These are phyloP conservation scores for Polytrichum commune DNA, from an alignment of 225 moss, liverwort and hornwort genomes.

Conservation along the genomic window DNA sequence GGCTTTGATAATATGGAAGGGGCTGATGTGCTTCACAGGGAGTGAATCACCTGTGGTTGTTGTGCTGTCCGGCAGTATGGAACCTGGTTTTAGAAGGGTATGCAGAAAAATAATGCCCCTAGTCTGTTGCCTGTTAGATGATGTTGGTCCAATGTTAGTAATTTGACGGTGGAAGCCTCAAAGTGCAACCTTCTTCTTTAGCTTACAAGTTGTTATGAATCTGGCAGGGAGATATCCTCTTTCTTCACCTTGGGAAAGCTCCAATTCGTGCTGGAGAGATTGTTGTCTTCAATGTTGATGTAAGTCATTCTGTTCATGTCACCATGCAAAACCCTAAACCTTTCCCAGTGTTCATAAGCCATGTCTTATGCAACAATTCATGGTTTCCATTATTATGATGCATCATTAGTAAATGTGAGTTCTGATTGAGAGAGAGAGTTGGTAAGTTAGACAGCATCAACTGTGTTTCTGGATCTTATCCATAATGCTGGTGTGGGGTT, in stretches of 20 bases:
- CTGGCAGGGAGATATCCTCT: constrained; percentile 85
- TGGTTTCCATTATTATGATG: no score
- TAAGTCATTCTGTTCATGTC: constrained; percentile 17
- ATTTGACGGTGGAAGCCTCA: no score
- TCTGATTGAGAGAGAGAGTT: no score
- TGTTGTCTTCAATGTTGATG: constrained; percentile 96
- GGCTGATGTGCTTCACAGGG: constrained; percentile 95
- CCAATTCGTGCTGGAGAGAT: constrained; percentile 97
- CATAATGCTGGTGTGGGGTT: background rate
- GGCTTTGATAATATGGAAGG: constrained; percentile 98
- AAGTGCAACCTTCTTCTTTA: background rate
- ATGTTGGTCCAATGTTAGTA: no score
- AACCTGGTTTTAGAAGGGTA: constrained; percentile 96
- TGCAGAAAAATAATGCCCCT: background rate
- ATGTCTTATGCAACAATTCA: no score
- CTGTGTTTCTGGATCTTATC: no score
- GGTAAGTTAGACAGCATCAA: no score
- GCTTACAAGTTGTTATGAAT: constrained; percentile 14
- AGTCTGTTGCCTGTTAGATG: no score
- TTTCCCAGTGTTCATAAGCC: no score
- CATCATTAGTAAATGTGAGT: no score
- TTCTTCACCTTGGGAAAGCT: constrained; percentile 89
- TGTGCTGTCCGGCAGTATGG: constrained; percentile 99
- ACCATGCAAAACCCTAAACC: no score
- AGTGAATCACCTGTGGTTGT: constrained; percentile 99